Percentiles rank a stretch among this genome's conserved stretches.
Conservation (phyloP, 352 stramenopile genomes). For the Phytophthora syringae region DNA sequence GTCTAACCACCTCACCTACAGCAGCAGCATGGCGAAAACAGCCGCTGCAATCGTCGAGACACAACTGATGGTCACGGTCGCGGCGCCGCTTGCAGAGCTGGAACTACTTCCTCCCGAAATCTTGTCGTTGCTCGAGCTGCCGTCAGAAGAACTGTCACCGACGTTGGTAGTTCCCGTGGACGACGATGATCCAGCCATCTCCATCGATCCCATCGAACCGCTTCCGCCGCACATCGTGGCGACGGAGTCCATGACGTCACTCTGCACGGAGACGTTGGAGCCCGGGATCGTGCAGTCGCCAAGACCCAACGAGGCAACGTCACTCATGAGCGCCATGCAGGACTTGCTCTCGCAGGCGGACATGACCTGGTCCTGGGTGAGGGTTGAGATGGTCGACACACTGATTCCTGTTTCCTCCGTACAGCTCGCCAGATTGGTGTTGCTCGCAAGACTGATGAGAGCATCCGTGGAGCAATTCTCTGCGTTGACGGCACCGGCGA, state of each 20-base stretch:
- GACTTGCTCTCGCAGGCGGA: slow-evolving; percentile 13
- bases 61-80: slow-evolving; percentile 10
- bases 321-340: slow-evolving; percentile 25
- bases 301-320: slow-evolving; percentile 17
- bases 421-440: slow-evolving; percentile 23
- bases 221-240: slow-evolving; percentile 7
- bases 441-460: slow-evolving; percentile 15
- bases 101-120: slow-evolving; percentile 1
- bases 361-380: slow-evolving; percentile 22
- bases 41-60: neutral
- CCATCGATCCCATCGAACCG: slow-evolving; percentile 18
- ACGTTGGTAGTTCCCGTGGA: slow-evolving; percentile 13
- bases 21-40: slow-evolving; percentile 12
- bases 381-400: slow-evolving; percentile 13
- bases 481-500: slow-evolving; percentile 8
- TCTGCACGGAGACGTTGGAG: slow-evolving; percentile 28
- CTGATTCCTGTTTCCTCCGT: slow-evolving; percentile 23
- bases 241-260: slow-evolving; percentile 21
- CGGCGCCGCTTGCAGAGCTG: slow-evolving; percentile 7
- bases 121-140: slow-evolving; percentile 16
- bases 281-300: too few species aligned
- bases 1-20: neutral
- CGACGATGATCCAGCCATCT: slow-evolving; percentile 3
- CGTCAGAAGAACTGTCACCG: too few species aligned
- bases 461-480: slow-evolving; percentile 21